Base-by-base conservation (phyloP, 2,329 filamentous ascomycete species). In the Peltaster fructicola region DNA sequence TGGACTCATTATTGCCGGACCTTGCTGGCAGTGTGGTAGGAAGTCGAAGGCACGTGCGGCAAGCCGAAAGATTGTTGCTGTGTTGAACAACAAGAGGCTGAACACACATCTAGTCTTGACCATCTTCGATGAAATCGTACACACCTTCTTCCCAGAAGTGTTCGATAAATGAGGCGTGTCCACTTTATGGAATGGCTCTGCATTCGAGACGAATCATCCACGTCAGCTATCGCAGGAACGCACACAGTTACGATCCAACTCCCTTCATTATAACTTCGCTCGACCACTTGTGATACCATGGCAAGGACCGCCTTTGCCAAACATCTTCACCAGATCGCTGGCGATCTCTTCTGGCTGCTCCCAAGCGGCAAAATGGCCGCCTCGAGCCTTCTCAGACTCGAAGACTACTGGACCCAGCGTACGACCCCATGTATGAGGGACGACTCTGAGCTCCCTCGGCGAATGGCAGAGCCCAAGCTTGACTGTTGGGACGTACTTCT, bases 11-110 rank as follows among this genome's bases (percentile, higher is more conserved):
- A 24, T 63, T 98, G 11, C 88, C 88, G 3, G 88, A 98, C 48
- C 48, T 98, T 29, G 85, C 80, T 6, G 82, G 76, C 6, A 92
- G 78, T 51, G 90, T 98, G 5, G 90, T 98, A 9, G 88, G 88
- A 68, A 82, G 41, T 68, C 74, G 20, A 98, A 98, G 55, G 88
- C 90, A 9, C 78, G 90, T 48, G 76, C 75, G 28, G 88, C 88
- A 12, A 84, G 82, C 34, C 67, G 85, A 38, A 76, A 84, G 41
- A 68, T 95, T 23, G 80, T 90, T 56, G 84, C 82, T 7, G 82
- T 79, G 22, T 59, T 95, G 38, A 98, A 98, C 51, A 98, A 95
- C 52, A 65, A 71, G 30, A 65, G 81, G 35, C 58, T 98, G 38
- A 93, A 95, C 39, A 55, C 55, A 6, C 59, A 63, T 41, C 41